phyloP scores from a whole-genome alignment of 2,329 filamentous ascomycete species.

The Mollisia scopiformis region DNA sequence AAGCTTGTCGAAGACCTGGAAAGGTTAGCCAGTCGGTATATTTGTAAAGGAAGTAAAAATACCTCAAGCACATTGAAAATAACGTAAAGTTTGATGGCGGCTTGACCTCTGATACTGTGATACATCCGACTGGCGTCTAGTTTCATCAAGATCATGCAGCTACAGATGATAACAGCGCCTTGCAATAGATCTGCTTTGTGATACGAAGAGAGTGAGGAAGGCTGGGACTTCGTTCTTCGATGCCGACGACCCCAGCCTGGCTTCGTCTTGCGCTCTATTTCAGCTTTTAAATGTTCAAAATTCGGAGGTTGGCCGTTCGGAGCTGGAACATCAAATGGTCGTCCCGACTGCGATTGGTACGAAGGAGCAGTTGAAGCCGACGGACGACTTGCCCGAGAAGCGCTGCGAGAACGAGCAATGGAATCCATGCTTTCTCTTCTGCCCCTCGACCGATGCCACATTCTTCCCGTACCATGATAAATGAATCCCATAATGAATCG shows the following conservation, averaged over 20 bases:
- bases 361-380: slow-evolving; percentile 30
- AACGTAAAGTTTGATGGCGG: slow-evolving; percentile 96
- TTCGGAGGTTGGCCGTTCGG: slow-evolving; percentile 17
- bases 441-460: slow-evolving; percentile 65
- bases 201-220: slow-evolving; percentile 81
- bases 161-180: slow-evolving; percentile 84
- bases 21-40: slow-evolving; percentile 58
- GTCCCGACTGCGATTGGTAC: slow-evolving; percentile 26
- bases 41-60: slow-evolving; percentile 18
- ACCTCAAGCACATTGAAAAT: slow-evolving; percentile 97
- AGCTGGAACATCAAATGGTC: slow-evolving; percentile 3
- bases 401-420: slow-evolving; percentile 30
- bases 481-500: slow-evolving; percentile 76
- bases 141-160: slow-evolving; percentile 82
- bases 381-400: slow-evolving; percentile 30
- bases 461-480: slow-evolving; percentile 75
- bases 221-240: slow-evolving; percentile 78
- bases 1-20: slow-evolving; percentile 88
- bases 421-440: slow-evolving; percentile 45
- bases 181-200: slow-evolving; percentile 96
- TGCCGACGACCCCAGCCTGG: slow-evolving; percentile 50
- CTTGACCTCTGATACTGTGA: slow-evolving; percentile 93
- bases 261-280: slow-evolving; percentile 30
- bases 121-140: slow-evolving; percentile 98
- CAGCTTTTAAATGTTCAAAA: slow-evolving; percentile 25